phyloP scores from a whole-genome alignment of 345 rosid genomes.

The Microthlaspi erraticum region DNA sequence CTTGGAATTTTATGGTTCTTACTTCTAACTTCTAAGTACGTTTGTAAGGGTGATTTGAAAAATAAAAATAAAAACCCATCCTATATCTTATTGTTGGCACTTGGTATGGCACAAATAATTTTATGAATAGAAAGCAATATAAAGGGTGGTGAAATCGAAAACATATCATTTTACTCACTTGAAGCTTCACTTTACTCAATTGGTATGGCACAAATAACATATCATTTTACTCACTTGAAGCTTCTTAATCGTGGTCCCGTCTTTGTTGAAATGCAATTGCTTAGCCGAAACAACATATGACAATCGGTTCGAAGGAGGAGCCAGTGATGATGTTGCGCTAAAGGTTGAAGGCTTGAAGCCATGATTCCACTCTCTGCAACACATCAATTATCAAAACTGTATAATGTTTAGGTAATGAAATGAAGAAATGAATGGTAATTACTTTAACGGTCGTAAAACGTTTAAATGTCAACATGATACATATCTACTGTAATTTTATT shows the following conservation, averaged over 20 bases:
- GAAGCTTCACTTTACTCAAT: too few species aligned
- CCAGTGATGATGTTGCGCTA: conserved; percentile 62
- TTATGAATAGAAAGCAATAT: conserved; percentile 46
- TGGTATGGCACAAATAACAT: too few species aligned
- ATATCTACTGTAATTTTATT: too few species aligned
- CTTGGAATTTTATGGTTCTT: not conserved
- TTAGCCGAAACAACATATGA: conserved; percentile 83
- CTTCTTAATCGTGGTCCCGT: conserved; percentile 79
- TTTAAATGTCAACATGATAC: too few species aligned
- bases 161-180: too few species aligned
- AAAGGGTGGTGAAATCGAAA: not conserved
- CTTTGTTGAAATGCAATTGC: conserved; percentile 90
- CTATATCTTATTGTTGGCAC: too few species aligned
- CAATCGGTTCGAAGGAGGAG: conserved; percentile 64
- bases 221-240: conserved; percentile 73
- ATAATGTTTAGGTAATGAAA: not conserved
- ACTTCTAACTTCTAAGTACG: too few species aligned
- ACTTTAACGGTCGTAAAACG: too few species aligned
- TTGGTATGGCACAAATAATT: too few species aligned
- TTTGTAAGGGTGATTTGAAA: too few species aligned
- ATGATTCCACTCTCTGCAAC: conserved; percentile 41
- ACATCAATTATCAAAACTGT: not conserved
- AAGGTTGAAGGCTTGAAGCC: conserved; percentile 90
- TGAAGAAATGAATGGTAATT: too few species aligned
- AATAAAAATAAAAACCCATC: too few species aligned